These are phyloP conservation scores for Aspergillus sclerotialis DNA, from an alignment of 2,329 filamentous ascomycete genomes.

Conservation along the genomic window DNA sequence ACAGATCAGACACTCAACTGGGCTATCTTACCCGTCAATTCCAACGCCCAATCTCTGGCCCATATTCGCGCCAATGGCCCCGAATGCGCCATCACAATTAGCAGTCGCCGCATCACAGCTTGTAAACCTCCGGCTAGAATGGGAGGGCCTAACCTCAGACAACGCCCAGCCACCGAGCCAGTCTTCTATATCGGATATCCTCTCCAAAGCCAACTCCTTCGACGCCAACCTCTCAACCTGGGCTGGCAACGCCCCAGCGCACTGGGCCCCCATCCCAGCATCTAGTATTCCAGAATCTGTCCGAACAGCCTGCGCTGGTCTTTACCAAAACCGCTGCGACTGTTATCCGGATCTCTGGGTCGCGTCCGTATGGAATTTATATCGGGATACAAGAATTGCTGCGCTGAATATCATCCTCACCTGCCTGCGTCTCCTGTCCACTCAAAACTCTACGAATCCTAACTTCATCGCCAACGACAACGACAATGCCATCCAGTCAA, in stretches of 20 bases:
- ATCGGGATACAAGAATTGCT: conserved; percentile 21
- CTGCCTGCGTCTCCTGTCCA: conserved; percentile 14
- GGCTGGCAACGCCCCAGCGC: conserved; percentile 14
- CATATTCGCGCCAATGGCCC: conserved; percentile 7
- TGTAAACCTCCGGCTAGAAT: conserved; percentile 17
- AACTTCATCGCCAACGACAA: background rate
- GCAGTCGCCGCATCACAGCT: conserved; percentile 14
- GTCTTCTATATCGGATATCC: conserved; percentile 7
- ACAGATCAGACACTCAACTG: conserved; percentile 21
- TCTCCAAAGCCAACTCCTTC: conserved; percentile 13
- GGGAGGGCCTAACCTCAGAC: conserved; percentile 10
- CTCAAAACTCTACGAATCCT: background rate
- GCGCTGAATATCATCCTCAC: conserved; percentile 20
- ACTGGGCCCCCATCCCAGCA: conserved; percentile 18
- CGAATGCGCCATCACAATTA: conserved; percentile 14
- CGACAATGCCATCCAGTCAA: conserved; percentile 3
- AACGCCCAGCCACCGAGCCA: background rate
- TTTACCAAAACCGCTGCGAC: conserved; percentile 20
- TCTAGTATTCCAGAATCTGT: conserved; percentile 18
- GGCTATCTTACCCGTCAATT: no score
- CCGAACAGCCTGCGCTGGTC: conserved; percentile 16
- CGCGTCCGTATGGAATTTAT: conserved; percentile 22
- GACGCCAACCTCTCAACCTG: conserved; percentile 17
- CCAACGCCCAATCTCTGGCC: conserved; percentile 19
- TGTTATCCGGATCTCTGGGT: conserved; percentile 25